Evolutionary conservation across 345 rosid genomes (phyloP).

Genomic region (Tarenaya hassleriana): DNA sequence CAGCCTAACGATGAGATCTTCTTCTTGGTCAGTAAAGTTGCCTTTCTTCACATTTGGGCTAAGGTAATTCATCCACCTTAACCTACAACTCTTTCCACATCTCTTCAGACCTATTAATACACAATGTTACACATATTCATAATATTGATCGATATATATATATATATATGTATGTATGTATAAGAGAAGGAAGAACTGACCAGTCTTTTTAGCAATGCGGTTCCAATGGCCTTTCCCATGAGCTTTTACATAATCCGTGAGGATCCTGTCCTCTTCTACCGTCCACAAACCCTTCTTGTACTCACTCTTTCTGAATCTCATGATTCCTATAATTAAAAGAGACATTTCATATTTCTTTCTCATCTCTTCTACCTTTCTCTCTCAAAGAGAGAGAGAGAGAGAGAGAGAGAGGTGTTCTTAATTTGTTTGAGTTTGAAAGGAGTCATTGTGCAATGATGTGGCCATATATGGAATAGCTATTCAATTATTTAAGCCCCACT

Average conservation of each 20-base stretch:
- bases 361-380: constrained; percentile 11
- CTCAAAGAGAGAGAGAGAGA: too few species aligned
- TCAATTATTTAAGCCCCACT: too few species aligned
- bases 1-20: constrained; percentile 44
- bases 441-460: too few species aligned
- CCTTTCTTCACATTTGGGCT: constrained; percentile 39
- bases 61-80: constrained; percentile 50
- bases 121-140: background rate
- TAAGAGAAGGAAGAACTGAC: constrained; percentile 25
- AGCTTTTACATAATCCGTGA: constrained; percentile 40
- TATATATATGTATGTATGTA: background rate
- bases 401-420: too few species aligned
- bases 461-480: too few species aligned
- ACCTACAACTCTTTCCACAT: constrained; percentile 54
- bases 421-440: too few species aligned
- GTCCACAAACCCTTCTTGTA: constrained; percentile 46
- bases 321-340: too few species aligned
- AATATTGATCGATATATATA: background rate
- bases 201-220: constrained; percentile 45
- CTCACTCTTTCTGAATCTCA: constrained; percentile 26
- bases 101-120: constrained; percentile 36
- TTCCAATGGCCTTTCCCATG: constrained; percentile 70
- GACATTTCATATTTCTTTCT: too few species aligned
- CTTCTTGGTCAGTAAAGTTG: constrained; percentile 39
- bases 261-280: constrained; percentile 42